Conservation (phyloP, 192 early-diverging fungal genomes). For the Jimgerdemannia lactiflua region DNA sequence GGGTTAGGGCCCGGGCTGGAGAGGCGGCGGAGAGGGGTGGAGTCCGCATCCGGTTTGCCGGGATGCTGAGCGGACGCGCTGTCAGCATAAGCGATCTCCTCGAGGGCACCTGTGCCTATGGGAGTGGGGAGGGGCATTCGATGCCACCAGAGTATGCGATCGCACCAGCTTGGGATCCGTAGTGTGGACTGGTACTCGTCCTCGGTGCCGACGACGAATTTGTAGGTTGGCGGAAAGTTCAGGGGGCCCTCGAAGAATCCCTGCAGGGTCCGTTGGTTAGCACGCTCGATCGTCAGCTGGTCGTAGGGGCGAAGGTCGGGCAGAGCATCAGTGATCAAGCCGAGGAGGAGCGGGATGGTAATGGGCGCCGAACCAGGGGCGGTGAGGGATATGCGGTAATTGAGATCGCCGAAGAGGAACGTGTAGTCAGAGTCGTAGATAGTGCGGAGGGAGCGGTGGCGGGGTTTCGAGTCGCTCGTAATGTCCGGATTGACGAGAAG, state of each 20-base stretch:
- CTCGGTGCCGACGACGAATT: slow-evolving; percentile 23
- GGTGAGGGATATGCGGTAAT: slow-evolving; percentile 30
- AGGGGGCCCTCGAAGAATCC: slow-evolving; percentile 31
- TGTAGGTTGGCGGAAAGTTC: slow-evolving; percentile 35
- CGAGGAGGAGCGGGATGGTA: slow-evolving; percentile 23
- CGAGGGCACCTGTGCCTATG: background rate
- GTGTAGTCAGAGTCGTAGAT: slow-evolving; percentile 32
- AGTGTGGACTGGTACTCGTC: slow-evolving; percentile 21
- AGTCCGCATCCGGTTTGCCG: background rate
- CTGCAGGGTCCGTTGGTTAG: slow-evolving; percentile 22
- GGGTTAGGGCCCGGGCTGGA: background rate
- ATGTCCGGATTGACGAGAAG: background rate
- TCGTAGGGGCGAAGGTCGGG: slow-evolving; percentile 30
- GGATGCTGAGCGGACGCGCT: background rate
- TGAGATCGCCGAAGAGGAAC: slow-evolving; percentile 35
- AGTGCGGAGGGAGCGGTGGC: slow-evolving; percentile 1
- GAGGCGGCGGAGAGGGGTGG: background rate
- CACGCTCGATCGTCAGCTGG: slow-evolving; percentile 33
- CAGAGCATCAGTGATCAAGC: slow-evolving; percentile 16
- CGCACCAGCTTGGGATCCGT: slow-evolving; percentile 33
- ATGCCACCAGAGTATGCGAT: slow-evolving; percentile 25
- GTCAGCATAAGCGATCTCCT: background rate
- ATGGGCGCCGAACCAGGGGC: slow-evolving; percentile 20
- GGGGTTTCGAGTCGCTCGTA: background rate
- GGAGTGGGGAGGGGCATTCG: background rate